phyloP scores from a whole-genome alignment of 768 basidiomycete genomes.

The Mycena olivaceomarginata region DNA sequence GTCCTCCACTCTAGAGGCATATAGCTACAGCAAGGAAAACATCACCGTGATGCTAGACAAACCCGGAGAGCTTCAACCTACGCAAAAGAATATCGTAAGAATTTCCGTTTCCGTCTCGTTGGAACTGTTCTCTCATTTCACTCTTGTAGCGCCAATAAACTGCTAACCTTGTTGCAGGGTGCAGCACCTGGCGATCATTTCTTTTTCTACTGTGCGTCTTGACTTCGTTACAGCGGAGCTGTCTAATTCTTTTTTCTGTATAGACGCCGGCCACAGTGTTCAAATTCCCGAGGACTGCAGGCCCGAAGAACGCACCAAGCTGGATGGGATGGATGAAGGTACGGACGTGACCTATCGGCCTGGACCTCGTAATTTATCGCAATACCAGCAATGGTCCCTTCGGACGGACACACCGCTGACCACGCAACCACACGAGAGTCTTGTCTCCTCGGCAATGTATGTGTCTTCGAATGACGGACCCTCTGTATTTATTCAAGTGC shows the following conservation, averaged over 20 bases:
- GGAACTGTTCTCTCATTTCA: background rate
- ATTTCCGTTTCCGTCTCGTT: background rate
- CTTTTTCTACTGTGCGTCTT: conserved; percentile 34
- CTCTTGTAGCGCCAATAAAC: conserved; percentile 18
- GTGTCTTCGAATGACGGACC: background rate
- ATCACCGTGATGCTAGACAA: conserved; percentile 27
- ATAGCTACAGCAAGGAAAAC: conserved; percentile 10
- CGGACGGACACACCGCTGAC: conserved; percentile 17
- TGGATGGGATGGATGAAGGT: conserved; percentile 35
- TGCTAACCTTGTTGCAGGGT: conserved; percentile 8
- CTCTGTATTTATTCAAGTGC: background rate
- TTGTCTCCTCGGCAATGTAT: conserved; percentile 33
- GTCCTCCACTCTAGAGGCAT: background rate
- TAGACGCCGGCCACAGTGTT: conserved; percentile 30
- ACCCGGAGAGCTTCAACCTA: conserved; percentile 31
- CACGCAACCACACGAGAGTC: conserved; percentile 10
- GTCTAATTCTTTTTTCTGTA: background rate
- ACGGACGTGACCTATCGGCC: background rate
- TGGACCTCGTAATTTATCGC: background rate
- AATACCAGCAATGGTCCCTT: conserved; percentile 28
- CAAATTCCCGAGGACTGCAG: conserved; percentile 20
- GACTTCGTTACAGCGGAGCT: too few relatives aligned
- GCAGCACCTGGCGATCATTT: conserved; percentile 29
- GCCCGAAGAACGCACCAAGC: conserved; percentile 17
- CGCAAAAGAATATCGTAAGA: conserved; percentile 14